Evolutionary conservation across 1,284 basidiomycete genomes (phyloP), one percentile per base, ranked within the genome.

Genomic region (Malassezia sp.): DNA sequence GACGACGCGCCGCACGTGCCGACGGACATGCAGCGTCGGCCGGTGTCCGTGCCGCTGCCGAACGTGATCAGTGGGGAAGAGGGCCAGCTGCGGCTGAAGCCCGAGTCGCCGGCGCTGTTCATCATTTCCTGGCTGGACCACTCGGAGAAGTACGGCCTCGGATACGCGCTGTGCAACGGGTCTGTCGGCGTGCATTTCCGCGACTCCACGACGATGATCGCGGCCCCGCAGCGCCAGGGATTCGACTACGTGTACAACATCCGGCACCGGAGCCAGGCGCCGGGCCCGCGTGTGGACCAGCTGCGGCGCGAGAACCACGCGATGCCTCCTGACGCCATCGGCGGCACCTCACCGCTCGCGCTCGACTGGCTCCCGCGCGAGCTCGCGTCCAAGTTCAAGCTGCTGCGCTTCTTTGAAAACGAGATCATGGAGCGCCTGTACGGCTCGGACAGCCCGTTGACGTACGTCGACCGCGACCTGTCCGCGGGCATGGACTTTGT

Each of bases 61-160:
- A 24, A 49, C 33, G 29, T 63, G 49, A 35, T 42, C 9, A 34
- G 50, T 12, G 51, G 41, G 46, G 58, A 62, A 33, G 51, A 40
- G 73, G 75, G 51, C 44, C 58, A 52, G 76, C 79, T 41, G 65
- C 67, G 4, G 62, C 72, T 55, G 9, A 35, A 42, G 29, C 72
- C 82, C 4, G 77, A 77, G 0, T 76, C 80, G 11, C 85, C 89
- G 30, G 78, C 76, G 43, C 82, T 91, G 12, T 97, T 96, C 72
- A 86, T 97, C 57, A 85, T 85, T 2, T 87, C 85, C 8, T 97
- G 91, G 91, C 83, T 96, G 36, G 91, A 97, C 72, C 95, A 96
- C 70, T 90, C 85, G 70, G 87, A 90, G 71, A 93, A 93, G 74
- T 97, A 96, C 72, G 93, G 91, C 9, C 90, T 96, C 80, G 93